Conservation (phyloP, 192 early-diverging fungal species). For the Umbelopsis vinacea region DNA sequence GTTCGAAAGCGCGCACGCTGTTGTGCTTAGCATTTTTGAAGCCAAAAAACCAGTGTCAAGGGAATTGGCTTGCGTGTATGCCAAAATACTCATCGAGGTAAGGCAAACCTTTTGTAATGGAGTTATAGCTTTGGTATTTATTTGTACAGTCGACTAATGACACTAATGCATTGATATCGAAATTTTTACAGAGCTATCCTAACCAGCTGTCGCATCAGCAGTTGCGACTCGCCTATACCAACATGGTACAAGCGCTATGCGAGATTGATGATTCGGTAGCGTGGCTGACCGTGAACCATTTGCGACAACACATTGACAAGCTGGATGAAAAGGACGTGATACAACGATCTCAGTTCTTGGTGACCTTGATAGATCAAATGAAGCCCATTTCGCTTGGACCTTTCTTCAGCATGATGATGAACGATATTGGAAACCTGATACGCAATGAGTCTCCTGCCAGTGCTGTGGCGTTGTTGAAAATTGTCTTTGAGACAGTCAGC, state of each 20-base stretch:
- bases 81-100: constrained; percentile 49
- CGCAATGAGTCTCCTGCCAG: constrained; percentile 17
- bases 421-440: constrained; percentile 23
- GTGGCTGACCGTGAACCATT: constrained; percentile 53
- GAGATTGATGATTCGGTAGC: constrained; percentile 54
- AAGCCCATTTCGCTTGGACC: constrained; percentile 41
- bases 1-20: constrained; percentile 57
- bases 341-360: constrained; percentile 28
- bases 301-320: constrained; percentile 44
- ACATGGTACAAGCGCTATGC: constrained; percentile 52
- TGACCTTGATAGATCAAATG: constrained; percentile 36
- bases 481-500: constrained; percentile 40
- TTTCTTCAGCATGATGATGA: constrained; percentile 32
- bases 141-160: background rate
- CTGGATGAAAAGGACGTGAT: constrained; percentile 20
- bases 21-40: constrained; percentile 50
- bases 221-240: constrained; percentile 51
- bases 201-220: constrained; percentile 51
- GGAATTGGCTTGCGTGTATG: constrained; percentile 54
- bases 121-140: background rate
- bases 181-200: constrained; percentile 47
- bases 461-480: constrained; percentile 31
- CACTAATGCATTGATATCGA: too few species aligned
- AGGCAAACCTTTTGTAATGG: background rate
- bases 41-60: constrained; percentile 50